Base-by-base conservation (phyloP, 2,329 filamentous ascomycete species). In the Fusarium sterilihyphosum region DNA sequence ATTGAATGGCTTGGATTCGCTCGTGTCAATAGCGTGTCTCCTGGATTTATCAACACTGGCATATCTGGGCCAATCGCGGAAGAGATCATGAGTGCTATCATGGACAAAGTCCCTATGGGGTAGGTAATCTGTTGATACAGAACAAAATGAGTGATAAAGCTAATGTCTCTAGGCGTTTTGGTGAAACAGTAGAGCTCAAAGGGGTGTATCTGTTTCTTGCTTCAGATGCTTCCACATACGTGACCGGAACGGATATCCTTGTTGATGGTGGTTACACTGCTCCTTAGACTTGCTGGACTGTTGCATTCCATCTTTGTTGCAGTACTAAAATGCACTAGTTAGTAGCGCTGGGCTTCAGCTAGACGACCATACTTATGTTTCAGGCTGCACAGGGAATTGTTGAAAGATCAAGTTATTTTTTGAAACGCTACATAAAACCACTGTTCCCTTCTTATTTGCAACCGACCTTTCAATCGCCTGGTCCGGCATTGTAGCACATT, bases 111-210 rank as follows among this genome's bases (percentile, higher is more conserved):
- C 8, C 13, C 40, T n/a, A 41, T n/a, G 13, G 22, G 13, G 22
- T n/a, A 16, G 22, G 22, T 41, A 0, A 16, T 16, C 7, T 22
- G 13, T 16, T 41, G 14, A 0, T 41, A 16, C 2, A n/a, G 22
- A n/a, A 41, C 13, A 41, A n/a, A 41, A 6, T 0, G 2, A n/a
- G 20, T 41, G 6, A 6, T 16, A 5, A 41, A 16, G 6, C 13
- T 41, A 16, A 41, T 41, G 13, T 14, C 8, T 22, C 38, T 22
- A 14, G 38, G 38, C 38, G 38, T 6, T 41, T 41, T 41, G 38
- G 20, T 41, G 38, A 41, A 41, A 41, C 38, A n/a, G 40, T 41
- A 13, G 22, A 41, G 22, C 6, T 41, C 13, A 43, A 43, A 5
- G 22, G 41, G 1, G 9, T 5, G 14, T n/a, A 43, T n/a, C 41